These are phyloP conservation scores for Chlorencoelia australis DNA, from an alignment of 2,329 filamentous ascomycete genomes.

Conservation along the genomic window DNA sequence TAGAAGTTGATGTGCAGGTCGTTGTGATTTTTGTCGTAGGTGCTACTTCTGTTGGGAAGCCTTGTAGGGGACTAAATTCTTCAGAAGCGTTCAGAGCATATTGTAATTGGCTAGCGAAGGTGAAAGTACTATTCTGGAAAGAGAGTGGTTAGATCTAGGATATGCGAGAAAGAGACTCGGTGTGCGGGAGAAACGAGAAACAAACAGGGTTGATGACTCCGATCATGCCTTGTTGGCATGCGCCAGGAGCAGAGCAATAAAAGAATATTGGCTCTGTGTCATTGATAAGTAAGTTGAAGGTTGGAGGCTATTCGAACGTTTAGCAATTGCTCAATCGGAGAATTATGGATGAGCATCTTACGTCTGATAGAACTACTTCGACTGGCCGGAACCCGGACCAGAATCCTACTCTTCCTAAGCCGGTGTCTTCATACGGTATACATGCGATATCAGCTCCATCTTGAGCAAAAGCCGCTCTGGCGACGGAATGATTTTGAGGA, in stretches of 20 bases:
- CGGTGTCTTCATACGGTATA: conserved; percentile 48
- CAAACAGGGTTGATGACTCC: conserved; percentile 63
- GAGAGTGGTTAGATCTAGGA: neutral
- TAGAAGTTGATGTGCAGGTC: conserved; percentile 3
- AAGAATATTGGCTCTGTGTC: conserved; percentile 55
- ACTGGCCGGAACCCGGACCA: conserved; percentile 41
- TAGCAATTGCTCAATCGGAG: conserved; percentile 1
- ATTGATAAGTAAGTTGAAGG: conserved; percentile 40
- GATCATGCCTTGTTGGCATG: conserved; percentile 63
- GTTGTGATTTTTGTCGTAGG: conserved; percentile 9
- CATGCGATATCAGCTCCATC: conserved; percentile 41
- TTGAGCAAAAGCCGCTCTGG: conserved; percentile 42
- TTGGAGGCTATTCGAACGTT: conserved; percentile 26
- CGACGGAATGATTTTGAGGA: conserved; percentile 54
- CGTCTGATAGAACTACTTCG: conserved; percentile 32
- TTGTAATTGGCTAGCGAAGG: conserved; percentile 37
- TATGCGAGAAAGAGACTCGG: too few species aligned
- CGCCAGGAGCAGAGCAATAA: conserved; percentile 58
- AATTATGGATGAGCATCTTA: conserved; percentile 24
- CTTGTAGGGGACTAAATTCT: conserved; percentile 46
- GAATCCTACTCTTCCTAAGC: conserved; percentile 39
- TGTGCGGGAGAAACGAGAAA: neutral
- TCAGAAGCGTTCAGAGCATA: conserved; percentile 38
- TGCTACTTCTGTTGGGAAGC: conserved; percentile 39
- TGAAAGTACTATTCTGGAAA: conserved; percentile 35